These are phyloP conservation scores for Syzygium aqueum DNA, from an alignment of 345 rosid species.

Conservation along the genomic window DNA sequence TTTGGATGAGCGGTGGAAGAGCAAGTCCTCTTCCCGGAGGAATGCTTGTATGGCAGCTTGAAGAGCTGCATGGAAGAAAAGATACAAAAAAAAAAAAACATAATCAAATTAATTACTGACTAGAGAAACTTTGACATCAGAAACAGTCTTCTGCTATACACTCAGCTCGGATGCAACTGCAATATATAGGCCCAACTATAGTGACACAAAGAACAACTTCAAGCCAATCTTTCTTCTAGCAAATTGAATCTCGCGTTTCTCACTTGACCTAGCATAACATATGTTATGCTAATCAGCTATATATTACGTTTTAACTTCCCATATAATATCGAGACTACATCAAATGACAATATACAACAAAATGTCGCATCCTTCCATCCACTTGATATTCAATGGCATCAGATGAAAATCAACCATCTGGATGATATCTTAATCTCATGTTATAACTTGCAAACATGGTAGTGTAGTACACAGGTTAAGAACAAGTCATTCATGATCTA, in stretches of 20 bases:
- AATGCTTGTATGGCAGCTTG: slow-evolving; percentile 83
- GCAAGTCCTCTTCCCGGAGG: slow-evolving; percentile 62
- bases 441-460: neutral
- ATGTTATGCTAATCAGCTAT: neutral
- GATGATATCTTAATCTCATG: neutral
- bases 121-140: neutral
- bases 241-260: neutral
- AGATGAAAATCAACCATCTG: neutral
- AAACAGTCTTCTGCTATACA: neutral
- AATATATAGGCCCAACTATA: neutral
- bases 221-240: neutral
- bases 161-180: neutral
- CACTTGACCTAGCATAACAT: neutral
- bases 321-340: neutral
- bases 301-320: neutral
- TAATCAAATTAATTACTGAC: neutral
- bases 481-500: neutral
- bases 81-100: neutral
- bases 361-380: neutral
- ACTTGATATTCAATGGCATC: neutral
- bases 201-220: neutral
- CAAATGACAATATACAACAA: neutral
- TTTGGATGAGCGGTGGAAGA: slow-evolving; percentile 47
- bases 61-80: slow-evolving; percentile 40
- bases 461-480: neutral